Evolutionary conservation across 2,329 filamentous ascomycete species (phyloP).

Genomic region (Penicillium sclerotigenum): DNA sequence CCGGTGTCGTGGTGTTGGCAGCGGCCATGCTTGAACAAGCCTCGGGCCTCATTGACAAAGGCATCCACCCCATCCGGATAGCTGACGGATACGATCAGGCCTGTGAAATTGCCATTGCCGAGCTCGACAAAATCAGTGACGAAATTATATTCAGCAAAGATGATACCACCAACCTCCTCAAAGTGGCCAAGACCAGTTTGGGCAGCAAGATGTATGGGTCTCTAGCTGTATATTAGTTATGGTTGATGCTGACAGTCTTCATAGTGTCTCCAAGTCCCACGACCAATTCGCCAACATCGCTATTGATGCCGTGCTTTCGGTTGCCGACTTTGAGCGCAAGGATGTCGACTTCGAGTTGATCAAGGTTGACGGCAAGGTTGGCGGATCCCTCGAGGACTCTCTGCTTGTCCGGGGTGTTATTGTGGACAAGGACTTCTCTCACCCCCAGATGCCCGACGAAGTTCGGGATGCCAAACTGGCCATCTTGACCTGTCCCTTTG

Average conservation of each 20-base stretch:
- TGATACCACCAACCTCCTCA: constrained; percentile 80
- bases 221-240: background rate
- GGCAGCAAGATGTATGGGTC: constrained; percentile 79
- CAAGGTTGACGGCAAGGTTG: constrained; percentile 98
- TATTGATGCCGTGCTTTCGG: constrained; percentile 92
- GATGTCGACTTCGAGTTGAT: constrained; percentile 99
- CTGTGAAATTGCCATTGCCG: constrained; percentile 90
- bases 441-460: constrained; percentile 97
- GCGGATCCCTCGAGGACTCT: constrained; percentile 87
- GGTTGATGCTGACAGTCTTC: constrained; percentile 15
- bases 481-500: constrained; percentile 95
- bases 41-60: constrained; percentile 97
- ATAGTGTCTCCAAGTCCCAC: constrained; percentile 86
- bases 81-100: constrained; percentile 97
- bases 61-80: constrained; percentile 97
- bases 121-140: constrained; percentile 91
- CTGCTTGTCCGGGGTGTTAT: constrained; percentile 96
- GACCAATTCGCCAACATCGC: constrained; percentile 98
- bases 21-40: constrained; percentile 94
- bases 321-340: constrained; percentile 91
- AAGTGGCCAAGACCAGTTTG: constrained; percentile 91
- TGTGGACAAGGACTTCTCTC: constrained; percentile 99
- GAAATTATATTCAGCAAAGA: constrained; percentile 79
- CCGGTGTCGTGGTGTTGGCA: constrained; percentile 92
- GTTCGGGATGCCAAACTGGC: constrained; percentile 94